Base-by-base conservation (phyloP, 2,329 filamentous ascomycete genomes). In the Fonsecaea pugnacius region DNA sequence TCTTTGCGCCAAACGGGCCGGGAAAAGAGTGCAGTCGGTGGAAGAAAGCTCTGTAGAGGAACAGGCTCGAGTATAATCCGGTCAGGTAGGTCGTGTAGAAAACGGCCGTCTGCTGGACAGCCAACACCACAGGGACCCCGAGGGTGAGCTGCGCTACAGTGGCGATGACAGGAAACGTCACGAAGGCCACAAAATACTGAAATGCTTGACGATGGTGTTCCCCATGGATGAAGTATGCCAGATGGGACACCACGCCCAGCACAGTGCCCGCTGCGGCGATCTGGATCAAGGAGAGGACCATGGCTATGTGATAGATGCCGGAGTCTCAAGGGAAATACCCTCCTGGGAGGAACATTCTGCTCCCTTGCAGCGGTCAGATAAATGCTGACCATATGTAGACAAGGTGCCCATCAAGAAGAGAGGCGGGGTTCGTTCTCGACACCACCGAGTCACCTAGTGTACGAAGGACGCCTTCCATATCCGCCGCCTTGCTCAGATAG, bases 1-100 rank as follows among this genome's bases (percentile, higher is more conserved):
- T 27, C 27, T 57, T 60, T 7, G 65, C 66, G 16, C 72, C 62
- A n/a, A 70, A 69, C 2, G 74, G 73, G 1, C 74, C 73, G 1
- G 74, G 74, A 46, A 75, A 73, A n/a, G 68, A 70, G 8, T 68
- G 67, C 18, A 75, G 63, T 1, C 73, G 73, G 55, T 71, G 71
- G 9, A 75, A 65, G 35, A 69, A 73, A 9, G 75, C 59, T 7
- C 72, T 71, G 60, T 75, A 75, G 8, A 73, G 21, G 27, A 63
- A 51, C n/a, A 65, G 50, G 38, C 38, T 65, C 24, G 30, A 18
- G 38, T 57, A 65, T 18, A 65, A 27, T 18, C 62, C 63, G 24
- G 43, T 27, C 38, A 65, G 35, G 50, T 36, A 62, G 27, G 58
- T 18, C 18, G 50, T 10, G 33, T 48, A 56, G 21, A 62, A 50